phyloP scores from a whole-genome alignment of 192 early-diverging fungal genomes.

The Umbelopsis ramanniana region DNA sequence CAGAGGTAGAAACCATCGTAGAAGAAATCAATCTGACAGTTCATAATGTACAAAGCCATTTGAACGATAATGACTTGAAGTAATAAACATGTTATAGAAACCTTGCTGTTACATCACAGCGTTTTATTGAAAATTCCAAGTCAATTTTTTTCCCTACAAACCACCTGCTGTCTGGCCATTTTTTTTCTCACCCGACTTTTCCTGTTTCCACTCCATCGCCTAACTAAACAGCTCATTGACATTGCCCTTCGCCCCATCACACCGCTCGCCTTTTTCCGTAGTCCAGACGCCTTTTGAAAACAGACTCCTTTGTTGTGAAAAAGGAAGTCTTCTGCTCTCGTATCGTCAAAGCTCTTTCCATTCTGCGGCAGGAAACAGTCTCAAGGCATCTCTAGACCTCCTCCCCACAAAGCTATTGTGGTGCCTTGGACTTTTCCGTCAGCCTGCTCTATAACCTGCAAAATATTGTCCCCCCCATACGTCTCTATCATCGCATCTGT shows the following conservation, averaged over 20 bases:
- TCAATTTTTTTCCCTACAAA: neutral
- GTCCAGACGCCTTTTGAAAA: neutral
- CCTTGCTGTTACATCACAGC: neutral
- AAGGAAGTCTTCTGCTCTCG: constrained; percentile 9
- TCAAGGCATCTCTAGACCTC: constrained; percentile 15
- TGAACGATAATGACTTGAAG: constrained; percentile 1
- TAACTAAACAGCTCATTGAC: neutral
- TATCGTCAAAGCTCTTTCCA: neutral
- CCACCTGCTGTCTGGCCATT: neutral
- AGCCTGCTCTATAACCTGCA: constrained; percentile 13
- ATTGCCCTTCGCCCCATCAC: too few species aligned
- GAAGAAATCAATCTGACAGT: constrained; percentile 34
- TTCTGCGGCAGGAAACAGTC: constrained; percentile 21
- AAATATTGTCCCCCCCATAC: too few species aligned
- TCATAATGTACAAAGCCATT: constrained; percentile 1
- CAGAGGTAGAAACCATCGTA: constrained; percentile 72
- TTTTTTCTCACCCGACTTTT: neutral
- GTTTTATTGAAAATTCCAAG: too few species aligned
- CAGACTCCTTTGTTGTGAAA: constrained; percentile 3
- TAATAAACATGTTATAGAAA: neutral
- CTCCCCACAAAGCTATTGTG: neutral
- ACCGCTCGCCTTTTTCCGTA: too few species aligned
- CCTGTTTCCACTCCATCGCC: neutral
- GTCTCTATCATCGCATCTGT: neutral
- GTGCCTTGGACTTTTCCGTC: constrained; percentile 25